Evolutionary conservation across 2,329 filamentous ascomycete genomes (phyloP), one percentile per base, ranked within the genome.

Genomic region (Fusarium sp.): DNA sequence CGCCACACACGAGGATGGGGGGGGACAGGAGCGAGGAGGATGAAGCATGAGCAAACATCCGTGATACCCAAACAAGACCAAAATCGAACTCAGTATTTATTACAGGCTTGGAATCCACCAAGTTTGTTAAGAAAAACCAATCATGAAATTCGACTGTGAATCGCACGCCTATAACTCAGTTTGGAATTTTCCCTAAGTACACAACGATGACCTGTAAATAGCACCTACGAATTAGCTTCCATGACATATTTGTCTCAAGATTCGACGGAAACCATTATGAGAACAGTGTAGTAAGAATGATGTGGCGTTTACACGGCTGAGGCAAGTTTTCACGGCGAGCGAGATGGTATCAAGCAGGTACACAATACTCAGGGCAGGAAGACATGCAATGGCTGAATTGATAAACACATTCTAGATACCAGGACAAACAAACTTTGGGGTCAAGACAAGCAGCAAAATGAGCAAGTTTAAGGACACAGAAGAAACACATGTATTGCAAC

Each of bases 31-130:
- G 43, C 20, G 20, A 35, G 29, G 17, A 33, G 14, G 6, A 14
- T 25, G 21, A n/a, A 20, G 14, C 17, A 50, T 8, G 43, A n/a
- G 27, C 31, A 31, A 56, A 8, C 31, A 58, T 18, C 7, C 23
- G 23, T 43, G 58, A 59, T 64, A 64, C 42, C 48, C 51, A 40
- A 52, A 15, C 21, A 11, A 18, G 23, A 29, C 15, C 33, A 41
- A 13, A 20, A 37, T 35, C 7, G 25, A 52, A 23, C n/a, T 9
- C 10, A 37, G 3, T 4, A 23, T 18, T 29, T 11, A 10, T 31
- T 31, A 31, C 13, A 10, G 5, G 13, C 31, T 33, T 15, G 5
- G 6, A 17, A 11, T 17, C 31, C 5, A 14, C 5, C 31, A 17
- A 33, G 13, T 33, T 33, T 33, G 14, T 33, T 17, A 17, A 15